Evolutionary conservation across 2,329 filamentous ascomycete species (phyloP), one percentile per base, ranked within the genome.

Genomic region (Uncinocarpus reesii): DNA sequence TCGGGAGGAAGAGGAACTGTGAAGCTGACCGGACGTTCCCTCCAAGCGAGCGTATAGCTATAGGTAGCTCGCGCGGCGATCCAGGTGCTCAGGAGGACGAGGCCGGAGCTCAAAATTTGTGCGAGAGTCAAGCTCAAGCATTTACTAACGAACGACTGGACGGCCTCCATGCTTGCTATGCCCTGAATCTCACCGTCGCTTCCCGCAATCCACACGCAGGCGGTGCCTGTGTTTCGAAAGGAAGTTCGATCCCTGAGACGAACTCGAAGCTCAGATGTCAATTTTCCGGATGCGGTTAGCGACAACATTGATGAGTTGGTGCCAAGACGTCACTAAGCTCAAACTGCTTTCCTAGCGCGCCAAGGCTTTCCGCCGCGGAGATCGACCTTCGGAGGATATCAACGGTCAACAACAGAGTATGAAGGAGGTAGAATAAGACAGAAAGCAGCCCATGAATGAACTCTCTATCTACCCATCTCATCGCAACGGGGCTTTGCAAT

Each of bases 1-100:
- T 68, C 65, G 1, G 56, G 47, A 0, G 67, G 67, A 5, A 65
- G 45, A 3, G 65, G 63, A 1, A 69, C 62, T 42, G 63, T 64
- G 54, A 68, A 69, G 1, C 57, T 42, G 29, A 67, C 60, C 2
- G 66, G 58, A 2, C 59, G 57, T 53, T 69, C 65, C 45, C 53
- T 58, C 18, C 55, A 52, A 40, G 57, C n/a, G 21, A 50, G 24
- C 13, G 42, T 43, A 31, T 38, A 41, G 10, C 37, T 36, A 21
- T 45, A 21, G 13, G 40, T 23, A n/a, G 49, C 43, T 21, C 49
- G 52, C 28, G 50, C 32, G 15, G 40, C 43, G 26, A 50, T 36
- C 20, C 38, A 46, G 20, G 46, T 38, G n/a, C 47, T 15, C 6
- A 51, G 15, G 5, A 48, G 24, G 10, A 46, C 29, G 24, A 47